Evolutionary conservation across 805 yeast genomes (phyloP), one percentile per base, ranked within the genome.

Genomic region (Debaryomyces castellii): DNA sequence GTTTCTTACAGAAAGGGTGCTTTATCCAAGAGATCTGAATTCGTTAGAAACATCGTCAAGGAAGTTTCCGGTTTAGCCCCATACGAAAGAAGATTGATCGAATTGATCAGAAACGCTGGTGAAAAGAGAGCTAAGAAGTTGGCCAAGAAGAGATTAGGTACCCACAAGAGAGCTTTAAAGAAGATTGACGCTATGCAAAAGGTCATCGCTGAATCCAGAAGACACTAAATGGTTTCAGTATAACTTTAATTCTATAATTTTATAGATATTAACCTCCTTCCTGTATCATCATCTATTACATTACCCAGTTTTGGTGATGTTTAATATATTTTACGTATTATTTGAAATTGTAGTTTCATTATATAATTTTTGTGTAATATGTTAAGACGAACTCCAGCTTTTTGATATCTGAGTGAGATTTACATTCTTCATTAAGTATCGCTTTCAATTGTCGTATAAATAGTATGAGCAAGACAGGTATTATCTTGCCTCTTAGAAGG

Each of bases 51-150:
- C 69, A 80, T 94, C 57, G 96, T 94, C 76, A 85, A 85, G 74
- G 99, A 94, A 82, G 97, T 94, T 66, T 80, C 96, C 64, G 99
- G 99, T 76, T 84, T 94, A 73, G 97, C 99, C 61, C 99, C 99
- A 80, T 94, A 94, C 79, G 99, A 94, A 83, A 91, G 97, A 85
- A 91, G 99, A 82, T 85, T 94, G 75, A 87, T 95, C 71, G 99
- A 94, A 82, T 85, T 94, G 81, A 84, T 94, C 87, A 94, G 99
- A 86, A 94, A 95, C 83, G 91, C 97, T 75, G 96, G 97, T 85
- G 99, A 94, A 82, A 94, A 94, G 96, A 94, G 98, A 84, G 99
- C 99, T 64, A 89, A 94, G 89, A 94, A 94, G 90, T 90, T 94
- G 73, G 97, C 98, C 63, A 94, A 94, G 94, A 94, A 89, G 96